Conservation (phyloP, 1,284 basidiomycete genomes). For the Cutaneotrichosporon sp. region DNA sequence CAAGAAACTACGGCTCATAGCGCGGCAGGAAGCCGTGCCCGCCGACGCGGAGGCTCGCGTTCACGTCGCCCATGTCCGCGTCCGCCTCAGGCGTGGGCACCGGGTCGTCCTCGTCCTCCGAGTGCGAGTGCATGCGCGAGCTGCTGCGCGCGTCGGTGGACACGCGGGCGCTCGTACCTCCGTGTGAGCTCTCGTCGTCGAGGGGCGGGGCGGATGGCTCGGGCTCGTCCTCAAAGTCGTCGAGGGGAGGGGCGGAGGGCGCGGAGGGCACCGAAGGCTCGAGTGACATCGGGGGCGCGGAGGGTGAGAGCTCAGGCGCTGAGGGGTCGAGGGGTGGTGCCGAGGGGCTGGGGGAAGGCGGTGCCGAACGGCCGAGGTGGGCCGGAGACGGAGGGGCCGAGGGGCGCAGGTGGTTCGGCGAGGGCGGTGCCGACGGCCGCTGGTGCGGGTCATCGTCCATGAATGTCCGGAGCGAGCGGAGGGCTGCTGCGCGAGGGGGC, state of each 20-base stretch:
- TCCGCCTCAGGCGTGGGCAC: not conserved
- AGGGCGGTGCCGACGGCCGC: not conserved
- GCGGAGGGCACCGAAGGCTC: not conserved
- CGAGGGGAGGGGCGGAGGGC: conserved; percentile 30
- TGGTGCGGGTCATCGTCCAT: not conserved
- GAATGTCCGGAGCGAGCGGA: conserved; percentile 22
- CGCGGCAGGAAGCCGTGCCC: conserved; percentile 20
- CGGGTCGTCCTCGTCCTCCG: not conserved
- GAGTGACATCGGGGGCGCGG: no score
- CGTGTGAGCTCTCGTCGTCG: conserved; percentile 1
- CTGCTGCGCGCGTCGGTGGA: not conserved
- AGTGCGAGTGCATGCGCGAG: not conserved
- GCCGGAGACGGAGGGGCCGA: not conserved
- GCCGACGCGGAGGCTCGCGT: conserved; percentile 16
- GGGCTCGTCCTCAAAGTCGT: conserved; percentile 26
- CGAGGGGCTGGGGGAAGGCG: conserved; percentile 27
- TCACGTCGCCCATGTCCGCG: conserved; percentile 7
- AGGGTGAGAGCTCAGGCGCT: no score
- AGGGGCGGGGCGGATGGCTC: conserved; percentile 28
- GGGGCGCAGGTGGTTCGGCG: not conserved
- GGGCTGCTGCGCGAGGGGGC: conserved; percentile 20
- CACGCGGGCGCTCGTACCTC: not conserved
- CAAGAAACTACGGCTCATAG: conserved; percentile 18
- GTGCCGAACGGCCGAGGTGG: not conserved
- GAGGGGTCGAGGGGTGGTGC: conserved; percentile 23